Evolutionary conservation across 1,284 basidiomycete species (phyloP).

Genomic region (Ceratobasidium sp.): DNA sequence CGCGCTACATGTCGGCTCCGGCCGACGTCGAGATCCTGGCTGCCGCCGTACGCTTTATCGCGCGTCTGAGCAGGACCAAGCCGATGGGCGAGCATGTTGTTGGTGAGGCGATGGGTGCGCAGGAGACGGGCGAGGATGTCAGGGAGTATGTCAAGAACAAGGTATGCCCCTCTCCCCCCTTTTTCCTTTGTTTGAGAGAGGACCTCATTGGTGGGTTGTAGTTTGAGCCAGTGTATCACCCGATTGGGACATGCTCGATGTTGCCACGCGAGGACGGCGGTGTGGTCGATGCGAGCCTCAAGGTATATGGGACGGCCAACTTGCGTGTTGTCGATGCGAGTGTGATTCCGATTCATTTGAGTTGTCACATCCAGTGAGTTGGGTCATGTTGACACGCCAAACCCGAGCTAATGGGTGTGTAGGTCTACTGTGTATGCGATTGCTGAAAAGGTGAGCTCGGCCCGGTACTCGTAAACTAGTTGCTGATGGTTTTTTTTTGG

Average conservation of each 20-base stretch:
- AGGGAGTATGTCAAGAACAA: slow-evolving; percentile 39
- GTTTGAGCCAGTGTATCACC: slow-evolving; percentile 47
- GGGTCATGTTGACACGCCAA: background rate
- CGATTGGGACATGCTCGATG: slow-evolving; percentile 51
- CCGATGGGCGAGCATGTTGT: slow-evolving; percentile 18
- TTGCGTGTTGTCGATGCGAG: slow-evolving; percentile 45
- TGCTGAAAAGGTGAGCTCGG: slow-evolving; percentile 21
- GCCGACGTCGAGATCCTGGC: slow-evolving; percentile 48
- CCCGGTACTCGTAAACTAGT: background rate
- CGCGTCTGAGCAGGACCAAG: slow-evolving; percentile 21
- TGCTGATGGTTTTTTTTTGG: background rate
- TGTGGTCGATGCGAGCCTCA: slow-evolving; percentile 51
- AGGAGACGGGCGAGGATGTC: slow-evolving; percentile 6
- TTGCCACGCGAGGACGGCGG: slow-evolving; percentile 51
- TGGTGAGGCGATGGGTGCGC: slow-evolving; percentile 27
- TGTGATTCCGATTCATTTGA: slow-evolving; percentile 42
- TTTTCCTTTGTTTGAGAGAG: background rate
- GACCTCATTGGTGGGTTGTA: background rate
- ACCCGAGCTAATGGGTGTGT: background rate
- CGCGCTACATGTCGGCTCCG: slow-evolving; percentile 55
- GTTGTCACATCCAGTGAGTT: slow-evolving; percentile 34
- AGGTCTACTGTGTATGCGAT: slow-evolving; percentile 34
- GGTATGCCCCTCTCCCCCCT: background rate
- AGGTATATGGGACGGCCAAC: slow-evolving; percentile 52
- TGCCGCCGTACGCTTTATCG: slow-evolving; percentile 32